Conservation (phyloP, 1,284 basidiomycete species). For the Apiotrichum sp. region DNA sequence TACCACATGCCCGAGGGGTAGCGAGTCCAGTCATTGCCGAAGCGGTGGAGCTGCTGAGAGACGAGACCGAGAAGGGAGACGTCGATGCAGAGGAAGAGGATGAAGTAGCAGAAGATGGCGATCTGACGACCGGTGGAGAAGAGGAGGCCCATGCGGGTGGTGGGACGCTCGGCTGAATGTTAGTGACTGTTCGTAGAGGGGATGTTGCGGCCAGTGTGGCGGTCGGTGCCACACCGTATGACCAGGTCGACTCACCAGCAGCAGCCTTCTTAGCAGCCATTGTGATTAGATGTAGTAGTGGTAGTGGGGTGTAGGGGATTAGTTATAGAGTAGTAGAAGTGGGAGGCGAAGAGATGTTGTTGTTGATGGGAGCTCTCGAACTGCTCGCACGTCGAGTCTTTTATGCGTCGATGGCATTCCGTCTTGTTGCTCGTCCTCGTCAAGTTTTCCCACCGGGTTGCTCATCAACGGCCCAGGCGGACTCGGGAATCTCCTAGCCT, state of each 20-base stretch:
- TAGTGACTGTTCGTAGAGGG: no score
- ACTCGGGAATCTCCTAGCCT: no score
- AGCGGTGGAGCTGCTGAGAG: conserved; percentile 35
- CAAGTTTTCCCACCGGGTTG: no score
- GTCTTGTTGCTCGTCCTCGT: no score
- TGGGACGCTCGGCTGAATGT: conserved; percentile 7
- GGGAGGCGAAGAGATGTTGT: neutral
- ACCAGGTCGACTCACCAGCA: no score
- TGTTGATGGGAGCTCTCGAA: neutral
- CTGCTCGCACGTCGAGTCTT: no score
- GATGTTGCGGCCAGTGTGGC: no score
- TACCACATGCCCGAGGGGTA: conserved; percentile 28
- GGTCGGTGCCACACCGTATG: no score
- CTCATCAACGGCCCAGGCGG: no score
- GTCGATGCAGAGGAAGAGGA: conserved; percentile 53
- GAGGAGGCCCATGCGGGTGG: conserved; percentile 4
- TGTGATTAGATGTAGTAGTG: neutral
- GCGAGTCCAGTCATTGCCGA: conserved; percentile 20
- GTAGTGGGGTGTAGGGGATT: neutral
- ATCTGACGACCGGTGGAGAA: conserved; percentile 26
- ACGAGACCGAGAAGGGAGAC: conserved; percentile 44
- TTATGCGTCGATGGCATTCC: no score
- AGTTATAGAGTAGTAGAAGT: neutral
- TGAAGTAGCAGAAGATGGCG: conserved; percentile 52
- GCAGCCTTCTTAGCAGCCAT: conserved; percentile 1